Conservation (phyloP, 805 yeast genomes). For the Yarrowia sp. region DNA sequence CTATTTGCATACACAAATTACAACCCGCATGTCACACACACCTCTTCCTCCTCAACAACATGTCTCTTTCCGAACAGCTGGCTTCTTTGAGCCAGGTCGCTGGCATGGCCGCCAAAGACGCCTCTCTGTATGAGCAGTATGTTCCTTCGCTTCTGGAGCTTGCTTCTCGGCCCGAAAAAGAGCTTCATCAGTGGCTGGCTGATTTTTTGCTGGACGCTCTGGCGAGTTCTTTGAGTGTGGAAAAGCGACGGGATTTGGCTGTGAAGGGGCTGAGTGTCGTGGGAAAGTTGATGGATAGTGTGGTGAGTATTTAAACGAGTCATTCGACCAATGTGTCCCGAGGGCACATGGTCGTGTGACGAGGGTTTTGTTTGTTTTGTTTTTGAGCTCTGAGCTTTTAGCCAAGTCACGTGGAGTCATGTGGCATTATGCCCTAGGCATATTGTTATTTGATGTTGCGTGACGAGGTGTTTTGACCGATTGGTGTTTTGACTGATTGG, state of each 20-base stretch:
- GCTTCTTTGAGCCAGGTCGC: conserved; percentile 14
- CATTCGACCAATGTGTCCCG: neutral
- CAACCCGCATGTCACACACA: too few relatives aligned
- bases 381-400: too few relatives aligned
- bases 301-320: neutral
- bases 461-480: too few relatives aligned
- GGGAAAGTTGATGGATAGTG: neutral
- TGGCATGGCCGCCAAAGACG: neutral
- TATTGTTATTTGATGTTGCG: too few relatives aligned
- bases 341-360: too few relatives aligned
- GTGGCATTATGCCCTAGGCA: too few relatives aligned
- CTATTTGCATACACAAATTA: too few relatives aligned
- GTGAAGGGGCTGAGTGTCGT: neutral
- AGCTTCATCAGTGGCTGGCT: conserved; percentile 4
- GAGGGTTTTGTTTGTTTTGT: too few relatives aligned
- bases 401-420: too few relatives aligned
- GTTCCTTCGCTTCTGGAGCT: conserved; percentile 5
- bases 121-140: conserved; percentile 2
- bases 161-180: neutral
- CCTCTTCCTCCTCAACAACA: too few relatives aligned
- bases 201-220: neutral
- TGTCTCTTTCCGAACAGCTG: conserved; percentile 2
- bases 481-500: too few relatives aligned
- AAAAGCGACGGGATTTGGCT: neutral
- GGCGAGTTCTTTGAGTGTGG: neutral